Evolutionary conservation across 148 eudicot species (phyloP).

Genomic region (Silene conica): DNA sequence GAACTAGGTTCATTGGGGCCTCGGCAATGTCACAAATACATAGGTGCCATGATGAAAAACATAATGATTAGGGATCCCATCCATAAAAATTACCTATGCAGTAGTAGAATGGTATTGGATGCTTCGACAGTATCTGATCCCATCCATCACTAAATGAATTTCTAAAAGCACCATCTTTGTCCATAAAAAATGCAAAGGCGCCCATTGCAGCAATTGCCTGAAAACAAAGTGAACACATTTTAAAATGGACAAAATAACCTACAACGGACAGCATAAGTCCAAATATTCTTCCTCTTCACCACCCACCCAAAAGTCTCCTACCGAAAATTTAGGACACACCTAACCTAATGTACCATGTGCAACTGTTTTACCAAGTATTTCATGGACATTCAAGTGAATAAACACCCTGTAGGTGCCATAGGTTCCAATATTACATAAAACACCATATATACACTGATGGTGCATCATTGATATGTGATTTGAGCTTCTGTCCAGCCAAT

Average conservation of each 20-base stretch:
- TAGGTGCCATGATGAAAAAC: neutral
- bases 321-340: neutral
- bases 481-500: neutral
- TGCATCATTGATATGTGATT: neutral
- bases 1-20: neutral
- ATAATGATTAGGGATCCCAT: neutral
- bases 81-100: slow-evolving; percentile 56
- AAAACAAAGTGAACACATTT: slow-evolving; percentile 11
- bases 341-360: neutral
- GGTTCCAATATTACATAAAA: neutral
- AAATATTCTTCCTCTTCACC: neutral
- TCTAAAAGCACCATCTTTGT: slow-evolving; percentile 78
- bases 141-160: slow-evolving; percentile 82
- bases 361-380: neutral
- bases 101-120: slow-evolving; percentile 91
- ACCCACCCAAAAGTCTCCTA: neutral
- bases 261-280: neutral
- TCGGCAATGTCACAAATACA: neutral
- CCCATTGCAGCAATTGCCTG: slow-evolving; percentile 72
- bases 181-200: slow-evolving; percentile 71
- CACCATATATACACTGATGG: neutral
- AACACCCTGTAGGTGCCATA: neutral
- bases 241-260: slow-evolving; percentile 5
- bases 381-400: neutral
- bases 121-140: slow-evolving; percentile 84